Conservation (phyloP, 2,329 filamentous ascomycete species). For the Aphanoascus verrucosus region DNA sequence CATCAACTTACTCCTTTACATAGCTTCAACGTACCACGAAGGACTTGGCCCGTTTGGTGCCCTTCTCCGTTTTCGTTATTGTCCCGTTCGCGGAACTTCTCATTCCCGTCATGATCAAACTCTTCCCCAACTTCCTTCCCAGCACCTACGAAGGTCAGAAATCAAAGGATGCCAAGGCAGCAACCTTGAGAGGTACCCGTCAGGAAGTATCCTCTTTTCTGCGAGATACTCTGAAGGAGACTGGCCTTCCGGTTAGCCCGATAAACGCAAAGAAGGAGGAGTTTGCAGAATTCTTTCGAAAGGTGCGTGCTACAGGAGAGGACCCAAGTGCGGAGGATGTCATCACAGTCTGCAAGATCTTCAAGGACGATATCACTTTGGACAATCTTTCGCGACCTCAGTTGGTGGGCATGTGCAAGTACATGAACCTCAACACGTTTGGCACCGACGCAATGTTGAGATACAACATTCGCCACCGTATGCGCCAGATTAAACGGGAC, state of each 20-base stretch:
- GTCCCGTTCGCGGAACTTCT: slow-evolving; percentile 92
- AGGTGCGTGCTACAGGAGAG: slow-evolving; percentile 84
- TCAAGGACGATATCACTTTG: slow-evolving; percentile 92
- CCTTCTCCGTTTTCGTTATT: slow-evolving; percentile 94
- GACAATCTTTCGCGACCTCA: slow-evolving; percentile 95
- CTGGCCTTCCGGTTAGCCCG: slow-evolving; percentile 76
- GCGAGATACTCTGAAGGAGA: slow-evolving; percentile 78
- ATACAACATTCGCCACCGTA: slow-evolving; percentile 92
- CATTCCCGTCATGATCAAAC: slow-evolving; percentile 76
- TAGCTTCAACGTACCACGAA: slow-evolving; percentile 80
- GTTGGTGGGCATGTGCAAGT: slow-evolving; percentile 92
- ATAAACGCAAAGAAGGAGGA: slow-evolving; percentile 84
- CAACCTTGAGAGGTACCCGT: slow-evolving; percentile 67
- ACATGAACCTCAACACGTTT: slow-evolving; percentile 95
- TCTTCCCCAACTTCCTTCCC: slow-evolving; percentile 95
- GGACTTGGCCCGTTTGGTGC: slow-evolving; percentile 82
- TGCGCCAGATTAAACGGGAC: slow-evolving; percentile 98
- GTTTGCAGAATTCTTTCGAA: slow-evolving; percentile 94
- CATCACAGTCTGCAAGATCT: slow-evolving; percentile 97
- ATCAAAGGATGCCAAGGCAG: slow-evolving; percentile 80
- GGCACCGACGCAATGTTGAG: slow-evolving; percentile 96
- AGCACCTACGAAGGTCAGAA: slow-evolving; percentile 93
- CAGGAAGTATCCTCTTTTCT: slow-evolving; percentile 92
- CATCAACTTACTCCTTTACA: slow-evolving; percentile 9
- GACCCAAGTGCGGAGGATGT: slow-evolving; percentile 79